Base-by-base conservation (phyloP, 1,139 yeast genomes). In the Yamadazyma friedrichii region DNA sequence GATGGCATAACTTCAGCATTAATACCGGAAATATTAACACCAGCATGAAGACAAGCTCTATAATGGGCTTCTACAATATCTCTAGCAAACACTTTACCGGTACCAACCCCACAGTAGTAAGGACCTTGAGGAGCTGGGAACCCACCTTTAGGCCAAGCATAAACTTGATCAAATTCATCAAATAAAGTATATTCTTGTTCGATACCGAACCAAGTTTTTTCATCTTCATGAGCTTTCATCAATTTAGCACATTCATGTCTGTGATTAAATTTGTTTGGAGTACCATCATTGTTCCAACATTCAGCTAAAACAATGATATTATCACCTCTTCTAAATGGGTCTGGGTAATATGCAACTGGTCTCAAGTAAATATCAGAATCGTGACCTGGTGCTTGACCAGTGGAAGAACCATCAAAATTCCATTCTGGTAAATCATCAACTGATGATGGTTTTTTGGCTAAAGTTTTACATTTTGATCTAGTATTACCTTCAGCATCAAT, bases 71-170 rank as follows among this genome's bases (percentile, higher is more conserved):
- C 98, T 58, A 93, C 91, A 45, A 93, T 89, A 64, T 93, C 98
- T 76, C 98, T 84, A 61, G 98, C 96, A 67, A 84, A 88, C 49
- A 93, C 98, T 76, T 88, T 91, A 62, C 98, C 97, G 59, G 97
- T 82, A 74, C 98, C 98, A 53, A 93, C 98, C 82, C 98, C 98
- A 78, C 98, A 93, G 84, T 93, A 93, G 85, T 91, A 93, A 48
- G 98, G 98, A 55, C 98, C 98, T 76, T 93, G 98, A 53, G 98
- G 98, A 54, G 96, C 98, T 64, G 98, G 98, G 93, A 80, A 93
- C 49, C 98, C 98, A 59, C 98, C 98, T 77, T 87, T 82, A 70
- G 98, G 98, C 98, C 98, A 93, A 55, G 96, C 98, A 70, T 89
- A 93, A 47, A 87, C 93, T 58, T 85, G 74, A 67, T 88, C 96